Base-by-base conservation (phyloP, 176 grass and related monocot species). In the Phyllostachys edulis region DNA sequence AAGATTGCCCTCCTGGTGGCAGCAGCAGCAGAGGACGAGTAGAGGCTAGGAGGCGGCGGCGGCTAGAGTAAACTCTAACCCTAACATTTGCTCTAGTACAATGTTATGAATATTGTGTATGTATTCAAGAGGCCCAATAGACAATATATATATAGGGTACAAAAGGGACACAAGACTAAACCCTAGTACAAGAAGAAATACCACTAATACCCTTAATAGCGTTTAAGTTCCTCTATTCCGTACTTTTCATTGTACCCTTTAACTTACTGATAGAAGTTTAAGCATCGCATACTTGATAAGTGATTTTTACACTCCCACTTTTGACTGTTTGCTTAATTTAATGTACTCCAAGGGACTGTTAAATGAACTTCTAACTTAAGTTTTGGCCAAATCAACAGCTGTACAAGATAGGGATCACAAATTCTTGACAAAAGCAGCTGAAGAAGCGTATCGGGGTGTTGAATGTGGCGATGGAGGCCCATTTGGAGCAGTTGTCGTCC, bases 391-490 rank as follows among this genome's bases (percentile, higher is more conserved):
- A 69, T 71, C 77, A 77, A 29, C 80, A 97, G 94, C 80, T 75
- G 90, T 97, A 15, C 85, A 87, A 82, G 71, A 97, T 76, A 94
- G 90, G 79, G 94, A 97, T 73, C 91, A 90, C 66, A 92, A 92
- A 65, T 94, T 97, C 71, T 90, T 97, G 72, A 90, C 92, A 38
- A 94, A 94, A 76, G 94, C 94, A 40, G 92, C 94, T 47, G 92
- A 88, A 85, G 94, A 97, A 85, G 94, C 94, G 10, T 97, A 97
- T 42, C 71, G 74, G 17, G 94, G 94, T 78, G 87, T 97, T 29
- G 94, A 97, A 2, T 90, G 63, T 8, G 94, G 94, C 9, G 90
- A 97, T 76, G 94, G 94, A 78, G 94, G 92, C 44, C 92, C 94
- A 6, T 94, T 97, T 85, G 91, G 91, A 18, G 91, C 94, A 18